Conservation (phyloP, 306 rosid genomes). For the Quercus parvula region DNA sequence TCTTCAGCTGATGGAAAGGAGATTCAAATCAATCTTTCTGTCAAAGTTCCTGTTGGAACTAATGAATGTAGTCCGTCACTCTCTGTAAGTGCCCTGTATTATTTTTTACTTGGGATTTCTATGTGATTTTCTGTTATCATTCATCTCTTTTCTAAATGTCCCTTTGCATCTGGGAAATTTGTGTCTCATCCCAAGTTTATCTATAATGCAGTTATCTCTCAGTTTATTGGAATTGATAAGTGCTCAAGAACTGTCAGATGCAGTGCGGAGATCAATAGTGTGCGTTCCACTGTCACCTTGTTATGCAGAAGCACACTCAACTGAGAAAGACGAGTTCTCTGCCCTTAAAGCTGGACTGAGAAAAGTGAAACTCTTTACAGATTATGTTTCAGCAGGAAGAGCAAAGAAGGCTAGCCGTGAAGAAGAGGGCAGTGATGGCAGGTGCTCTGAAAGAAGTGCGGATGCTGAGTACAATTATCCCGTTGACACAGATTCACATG, state of each 20-base stretch:
- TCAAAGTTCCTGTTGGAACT: conserved; percentile 39
- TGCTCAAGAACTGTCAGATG: conserved; percentile 58
- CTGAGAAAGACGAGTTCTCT: conserved; percentile 86
- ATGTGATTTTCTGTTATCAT: not conserved
- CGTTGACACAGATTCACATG: conserved; percentile 80
- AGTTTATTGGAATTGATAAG: conserved; percentile 74
- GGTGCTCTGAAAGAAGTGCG: conserved; percentile 77
- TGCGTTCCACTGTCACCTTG: conserved; percentile 50
- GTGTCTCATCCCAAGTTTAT: not conserved
- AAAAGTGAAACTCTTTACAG: conserved; percentile 77
- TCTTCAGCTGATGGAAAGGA: conserved; percentile 63
- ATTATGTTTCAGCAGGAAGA: conserved; percentile 73
- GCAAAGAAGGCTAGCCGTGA: conserved; percentile 63
- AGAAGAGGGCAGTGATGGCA: conserved; percentile 85
- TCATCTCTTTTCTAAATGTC: not conserved
- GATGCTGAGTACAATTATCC: conserved; percentile 92
- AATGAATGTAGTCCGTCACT: conserved; percentile 58
- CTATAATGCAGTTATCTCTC: conserved; percentile 58
- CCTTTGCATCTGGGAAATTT: not conserved
- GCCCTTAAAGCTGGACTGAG: conserved; percentile 92
- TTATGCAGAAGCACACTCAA: conserved; percentile 44
- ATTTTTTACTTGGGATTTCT: not conserved
- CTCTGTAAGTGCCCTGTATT: conserved; percentile 43
- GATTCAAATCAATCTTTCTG: conserved; percentile 59
- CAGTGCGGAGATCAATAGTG: conserved; percentile 55